Conservation (phyloP, 1,284 basidiomycete genomes). For the Cutaneotrichosporon sp. region DNA sequence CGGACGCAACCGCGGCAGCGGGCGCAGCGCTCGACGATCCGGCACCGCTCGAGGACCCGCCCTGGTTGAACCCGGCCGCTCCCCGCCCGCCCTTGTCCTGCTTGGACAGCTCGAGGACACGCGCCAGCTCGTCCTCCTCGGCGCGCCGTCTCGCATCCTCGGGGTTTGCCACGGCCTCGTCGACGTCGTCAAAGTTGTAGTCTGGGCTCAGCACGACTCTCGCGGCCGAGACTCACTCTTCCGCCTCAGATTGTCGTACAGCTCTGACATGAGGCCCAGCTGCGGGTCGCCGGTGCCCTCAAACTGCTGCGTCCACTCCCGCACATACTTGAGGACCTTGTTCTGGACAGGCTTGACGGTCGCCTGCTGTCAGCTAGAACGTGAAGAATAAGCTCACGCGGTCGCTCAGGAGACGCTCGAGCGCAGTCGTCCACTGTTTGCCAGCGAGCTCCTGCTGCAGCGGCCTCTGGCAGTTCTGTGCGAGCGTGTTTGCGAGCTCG, state of each 20-base stretch:
- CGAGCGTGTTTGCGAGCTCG: constrained; percentile 77
- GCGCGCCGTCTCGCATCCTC: constrained; percentile 70
- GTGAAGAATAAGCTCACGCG: constrained; percentile 61
- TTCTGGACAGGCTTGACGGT: constrained; percentile 86
- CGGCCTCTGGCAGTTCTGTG: constrained; percentile 84
- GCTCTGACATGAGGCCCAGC: constrained; percentile 88
- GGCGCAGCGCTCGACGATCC: constrained; percentile 13
- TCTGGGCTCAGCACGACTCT: constrained; percentile 26
- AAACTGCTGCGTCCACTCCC: constrained; percentile 84
- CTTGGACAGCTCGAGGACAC: constrained; percentile 84
- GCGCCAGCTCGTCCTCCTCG: constrained; percentile 90
- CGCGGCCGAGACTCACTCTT: constrained; percentile 64
- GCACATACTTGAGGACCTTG: constrained; percentile 71
- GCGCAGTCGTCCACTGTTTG: constrained; percentile 82
- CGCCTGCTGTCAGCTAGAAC: constrained; percentile 62
- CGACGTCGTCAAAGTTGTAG: constrained; percentile 63
- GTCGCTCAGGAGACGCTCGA: constrained; percentile 85
- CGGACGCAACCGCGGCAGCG: not conserved
- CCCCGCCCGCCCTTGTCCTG: constrained; percentile 73
- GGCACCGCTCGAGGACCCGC: constrained; percentile 6
- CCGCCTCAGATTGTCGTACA: constrained; percentile 74
- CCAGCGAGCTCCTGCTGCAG: constrained; percentile 86
- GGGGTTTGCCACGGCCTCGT: constrained; percentile 57
- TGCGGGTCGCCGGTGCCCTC: constrained; percentile 65
- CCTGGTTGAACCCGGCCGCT: not conserved